These are phyloP conservation scores for Coccomyxa subellipsoidea DNA, from an alignment of 163 green algal species.

Conservation along the genomic window DNA sequence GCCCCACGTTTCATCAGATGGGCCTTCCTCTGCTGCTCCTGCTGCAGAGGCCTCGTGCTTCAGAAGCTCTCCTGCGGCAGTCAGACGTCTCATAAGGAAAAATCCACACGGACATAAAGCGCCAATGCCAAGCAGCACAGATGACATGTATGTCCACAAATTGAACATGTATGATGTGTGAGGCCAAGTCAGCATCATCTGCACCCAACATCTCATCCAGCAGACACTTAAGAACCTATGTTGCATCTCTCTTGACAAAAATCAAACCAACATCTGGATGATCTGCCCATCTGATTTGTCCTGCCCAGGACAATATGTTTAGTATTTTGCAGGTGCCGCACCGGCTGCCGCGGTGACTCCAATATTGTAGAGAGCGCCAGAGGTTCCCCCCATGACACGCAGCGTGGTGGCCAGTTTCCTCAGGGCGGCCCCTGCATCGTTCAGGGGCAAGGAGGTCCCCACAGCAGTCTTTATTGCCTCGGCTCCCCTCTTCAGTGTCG, in stretches of 20 bases:
- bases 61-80: neutral
- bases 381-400: constrained; percentile 66
- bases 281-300: neutral
- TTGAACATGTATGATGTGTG: no score
- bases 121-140: no score
- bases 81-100: no score
- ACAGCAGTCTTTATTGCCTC: constrained; percentile 39
- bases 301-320: neutral
- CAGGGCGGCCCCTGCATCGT: constrained; percentile 20
- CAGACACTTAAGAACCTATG: no score
- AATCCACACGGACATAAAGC: no score
- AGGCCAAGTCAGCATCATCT: no score
- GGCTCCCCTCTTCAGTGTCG: constrained; percentile 63
- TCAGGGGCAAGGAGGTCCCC: constrained; percentile 23
- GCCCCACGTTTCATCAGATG: constrained; percentile 25
- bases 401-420: constrained; percentile 33
- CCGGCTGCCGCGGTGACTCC: constrained; percentile 60
- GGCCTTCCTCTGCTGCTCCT: neutral
- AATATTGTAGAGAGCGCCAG: constrained; percentile 80
- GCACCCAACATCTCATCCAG: no score
- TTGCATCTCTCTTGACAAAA: no score
- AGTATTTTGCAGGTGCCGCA: neutral
- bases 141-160: no score
- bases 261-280: no score
- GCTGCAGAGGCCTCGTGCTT: neutral